Conservation (phyloP, 352 stramenopile genomes). For the Phytophthora palmivora region DNA sequence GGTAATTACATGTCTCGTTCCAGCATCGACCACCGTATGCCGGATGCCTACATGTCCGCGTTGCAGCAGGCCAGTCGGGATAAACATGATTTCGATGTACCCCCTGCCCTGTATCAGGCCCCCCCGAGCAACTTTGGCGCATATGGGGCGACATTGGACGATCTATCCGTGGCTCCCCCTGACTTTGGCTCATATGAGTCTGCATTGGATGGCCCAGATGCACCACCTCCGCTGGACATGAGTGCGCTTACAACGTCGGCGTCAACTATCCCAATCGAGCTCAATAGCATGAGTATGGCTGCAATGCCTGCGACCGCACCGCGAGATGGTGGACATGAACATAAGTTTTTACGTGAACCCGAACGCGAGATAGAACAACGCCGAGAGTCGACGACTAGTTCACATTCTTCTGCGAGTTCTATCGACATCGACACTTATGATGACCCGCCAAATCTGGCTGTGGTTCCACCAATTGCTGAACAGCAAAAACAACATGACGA, state of each 20-base stretch:
- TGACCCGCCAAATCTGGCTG: constrained; percentile 10
- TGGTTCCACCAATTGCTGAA: constrained; percentile 30
- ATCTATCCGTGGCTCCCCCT: constrained; percentile 20
- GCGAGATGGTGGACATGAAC: constrained; percentile 18
- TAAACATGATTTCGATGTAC: constrained; percentile 36
- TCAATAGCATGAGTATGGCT: constrained; percentile 21
- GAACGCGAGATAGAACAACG: too few species aligned
- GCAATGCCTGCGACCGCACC: constrained; percentile 10
- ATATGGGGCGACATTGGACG: constrained; percentile 26
- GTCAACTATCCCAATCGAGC: constrained; percentile 30
- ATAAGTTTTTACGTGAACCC: constrained; percentile 23
- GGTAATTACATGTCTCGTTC: constrained; percentile 32
- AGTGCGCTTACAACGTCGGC: constrained; percentile 36
- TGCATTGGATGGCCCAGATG: constrained; percentile 21
- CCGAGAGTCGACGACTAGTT: constrained; percentile 63
- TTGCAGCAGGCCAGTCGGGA: constrained; percentile 42
- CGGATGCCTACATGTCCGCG: constrained; percentile 44
- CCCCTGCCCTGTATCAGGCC: constrained; percentile 32
- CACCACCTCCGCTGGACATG: constrained; percentile 38
- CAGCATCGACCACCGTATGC: constrained; percentile 34
- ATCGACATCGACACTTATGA: constrained; percentile 81
- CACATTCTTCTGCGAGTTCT: constrained; percentile 66
- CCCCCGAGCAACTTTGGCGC: constrained; percentile 37
- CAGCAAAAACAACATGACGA: constrained; percentile 15
- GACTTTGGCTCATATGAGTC: constrained; percentile 37